A percentile compares a stretch with the other conserved stretches of the same genome.
Conservation (phyloP, 75 land plant species). For the Selaginella tamariscina region DNA sequence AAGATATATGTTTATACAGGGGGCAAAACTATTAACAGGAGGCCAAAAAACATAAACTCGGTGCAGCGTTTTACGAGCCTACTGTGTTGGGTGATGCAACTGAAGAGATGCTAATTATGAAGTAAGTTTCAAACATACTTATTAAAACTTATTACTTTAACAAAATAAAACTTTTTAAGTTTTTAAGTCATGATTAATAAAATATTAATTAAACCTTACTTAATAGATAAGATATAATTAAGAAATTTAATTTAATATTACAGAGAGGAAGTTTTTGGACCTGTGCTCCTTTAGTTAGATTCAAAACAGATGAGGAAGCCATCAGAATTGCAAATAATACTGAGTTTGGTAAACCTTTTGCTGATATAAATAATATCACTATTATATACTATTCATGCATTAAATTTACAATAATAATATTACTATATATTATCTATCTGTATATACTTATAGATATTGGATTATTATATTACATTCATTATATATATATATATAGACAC, state of each 20-base stretch:
- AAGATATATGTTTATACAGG: slow-evolving; percentile 43
- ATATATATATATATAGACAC: no score
- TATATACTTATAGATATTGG: no score
- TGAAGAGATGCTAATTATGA: slow-evolving; percentile 60
- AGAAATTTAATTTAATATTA: background rate
- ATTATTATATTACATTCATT: no score
- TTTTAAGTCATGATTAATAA: background rate
- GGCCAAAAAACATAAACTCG: slow-evolving; percentile 83
- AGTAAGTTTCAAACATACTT: slow-evolving; percentile 48
- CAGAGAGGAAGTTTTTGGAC: slow-evolving; percentile 98
- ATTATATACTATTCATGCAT: background rate
- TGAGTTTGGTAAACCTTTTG: slow-evolving; percentile 45
- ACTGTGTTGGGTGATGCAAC: slow-evolving; percentile 65
- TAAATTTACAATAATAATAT: background rate
- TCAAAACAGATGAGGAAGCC: slow-evolving; percentile 86
- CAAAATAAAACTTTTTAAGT: background rate
- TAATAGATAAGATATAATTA: background rate
- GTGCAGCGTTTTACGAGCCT: slow-evolving; percentile 90
- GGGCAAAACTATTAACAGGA: slow-evolving; percentile 71
- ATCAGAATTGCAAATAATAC: slow-evolving; percentile 82
- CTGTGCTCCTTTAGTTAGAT: slow-evolving; percentile 85
- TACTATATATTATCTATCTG: no score
- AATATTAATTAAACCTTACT: background rate
- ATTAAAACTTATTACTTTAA: no score
- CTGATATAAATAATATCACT: background rate